phyloP scores from a whole-genome alignment of 345 rosid species.

The Hevea brasiliensis region DNA sequence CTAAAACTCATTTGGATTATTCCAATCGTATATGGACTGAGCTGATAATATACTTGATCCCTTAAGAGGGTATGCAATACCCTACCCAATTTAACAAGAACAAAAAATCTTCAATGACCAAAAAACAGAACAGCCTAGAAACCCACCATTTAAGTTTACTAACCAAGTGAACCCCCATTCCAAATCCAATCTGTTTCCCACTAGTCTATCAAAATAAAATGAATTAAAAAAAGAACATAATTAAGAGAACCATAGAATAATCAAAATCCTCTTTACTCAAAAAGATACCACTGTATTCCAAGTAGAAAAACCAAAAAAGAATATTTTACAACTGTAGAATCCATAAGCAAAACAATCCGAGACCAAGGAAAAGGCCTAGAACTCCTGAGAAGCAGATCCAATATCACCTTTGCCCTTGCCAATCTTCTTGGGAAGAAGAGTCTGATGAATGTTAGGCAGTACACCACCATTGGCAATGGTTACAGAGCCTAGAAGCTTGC shows the following conservation, averaged over 20 bases:
- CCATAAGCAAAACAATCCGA: neutral
- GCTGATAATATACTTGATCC: no score
- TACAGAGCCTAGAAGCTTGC: constrained; percentile 61
- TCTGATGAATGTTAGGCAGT: constrained; percentile 67
- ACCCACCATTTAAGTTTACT: no score
- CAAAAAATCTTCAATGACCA: no score
- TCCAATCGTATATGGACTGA: no score
- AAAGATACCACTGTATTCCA: neutral
- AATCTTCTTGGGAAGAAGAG: constrained; percentile 51
- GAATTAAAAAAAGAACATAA: no score
- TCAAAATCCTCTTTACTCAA: no score
- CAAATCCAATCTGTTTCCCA: neutral
- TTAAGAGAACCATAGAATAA: neutral
- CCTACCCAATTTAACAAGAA: no score
- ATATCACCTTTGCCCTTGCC: constrained; percentile 60
- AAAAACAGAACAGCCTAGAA: no score
- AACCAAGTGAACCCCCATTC: no score
- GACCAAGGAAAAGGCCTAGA: neutral
- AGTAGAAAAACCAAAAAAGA: neutral
- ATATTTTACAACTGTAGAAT: constrained; percentile 15
- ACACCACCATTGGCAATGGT: constrained; percentile 78
- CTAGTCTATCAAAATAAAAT: neutral
- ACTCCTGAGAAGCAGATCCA: constrained; percentile 64
- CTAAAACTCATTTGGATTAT: no score
- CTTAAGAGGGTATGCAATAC: no score